Evolutionary conservation across 2,329 filamentous ascomycete species (phyloP).

Genomic region (Aureobasidium sp.): DNA sequence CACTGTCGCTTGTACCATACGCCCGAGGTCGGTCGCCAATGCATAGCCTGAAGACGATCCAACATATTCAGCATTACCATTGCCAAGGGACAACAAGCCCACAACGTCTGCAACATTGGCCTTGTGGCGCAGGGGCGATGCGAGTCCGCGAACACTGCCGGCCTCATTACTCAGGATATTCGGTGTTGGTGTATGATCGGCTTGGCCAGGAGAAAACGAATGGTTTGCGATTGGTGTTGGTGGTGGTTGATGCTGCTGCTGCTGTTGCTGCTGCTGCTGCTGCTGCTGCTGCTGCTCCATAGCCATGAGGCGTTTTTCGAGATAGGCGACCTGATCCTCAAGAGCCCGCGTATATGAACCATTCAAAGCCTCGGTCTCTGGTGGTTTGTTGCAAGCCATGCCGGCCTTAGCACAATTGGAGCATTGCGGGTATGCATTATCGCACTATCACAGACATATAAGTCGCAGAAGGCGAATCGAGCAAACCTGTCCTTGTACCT

Average conservation of each 20-base stretch:
- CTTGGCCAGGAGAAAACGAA: background rate
- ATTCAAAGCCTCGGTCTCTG: background rate
- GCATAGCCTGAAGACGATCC: constrained; percentile 1
- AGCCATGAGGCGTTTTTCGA: background rate
- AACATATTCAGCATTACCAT: background rate
- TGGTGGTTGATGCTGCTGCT: background rate
- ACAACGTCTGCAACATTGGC: background rate
- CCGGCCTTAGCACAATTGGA: background rate
- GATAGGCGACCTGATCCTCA: background rate
- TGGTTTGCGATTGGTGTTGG: background rate
- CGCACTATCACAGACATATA: background rate
- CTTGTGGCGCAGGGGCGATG: background rate
- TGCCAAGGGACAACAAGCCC: background rate
- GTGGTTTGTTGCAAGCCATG: background rate
- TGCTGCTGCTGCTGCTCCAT: background rate
- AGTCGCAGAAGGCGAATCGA: background rate
- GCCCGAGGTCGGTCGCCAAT: background rate
- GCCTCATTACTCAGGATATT: background rate
- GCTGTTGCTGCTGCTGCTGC: background rate
- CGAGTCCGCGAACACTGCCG: background rate
- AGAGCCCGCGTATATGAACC: background rate
- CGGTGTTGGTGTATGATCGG: background rate
- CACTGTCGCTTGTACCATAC: background rate
- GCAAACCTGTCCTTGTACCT: background rate
- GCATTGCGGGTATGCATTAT: background rate